Base-by-base conservation (phyloP, 225 moss, liverwort and hornwort species). In the Sphagnum contortum region DNA sequence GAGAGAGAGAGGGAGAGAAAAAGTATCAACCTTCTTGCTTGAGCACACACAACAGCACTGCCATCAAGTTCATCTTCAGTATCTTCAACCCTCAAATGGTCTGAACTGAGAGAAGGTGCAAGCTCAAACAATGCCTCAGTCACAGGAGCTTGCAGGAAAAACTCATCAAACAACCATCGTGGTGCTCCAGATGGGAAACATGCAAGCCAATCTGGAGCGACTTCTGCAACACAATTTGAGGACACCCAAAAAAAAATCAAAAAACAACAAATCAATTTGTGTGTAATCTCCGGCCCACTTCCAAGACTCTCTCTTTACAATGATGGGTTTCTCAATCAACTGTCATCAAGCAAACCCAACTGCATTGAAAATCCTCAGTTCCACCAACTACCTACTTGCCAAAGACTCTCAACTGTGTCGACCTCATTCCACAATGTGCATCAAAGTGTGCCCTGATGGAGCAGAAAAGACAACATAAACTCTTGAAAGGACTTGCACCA, bases 121-220 rank as follows among this genome's bases (percentile, higher is more conserved):
- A 96, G 77, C 59, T 72, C 76, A 47, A 85, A 74, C 57, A 96
- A 57, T 44, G 79, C 60, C 62, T 88, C 90, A 59, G 48, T 67
- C 46, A 81, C 75, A 57, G 87, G 90, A 59, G 88, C 84, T 64
- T 65, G 72, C 63, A 57, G 75, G 55, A 96, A 96, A 70, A 96
- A 90, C 64, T 84, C 87, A 62, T 92, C 88, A 59, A 96, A 89
- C 58, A 92, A 79, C 68, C 72, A 78, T 48, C 74, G 81, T 71
- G 64, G 71, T 57, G 50, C 79, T 48, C 12, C 70, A 12, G 79
- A 77, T 62, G 91, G 73, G 73, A 91, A 91, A 79, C 88, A 89
- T 55, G 86, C 81, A n/a, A 95, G 83, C 94, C 94, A 95, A 77
- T 89, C 88, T 45, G 82, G 78, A 71, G 91, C 82, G 61, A 95